These are phyloP conservation scores for Yarrowia porcina DNA, from an alignment of 805 yeast genomes.

Conservation along the genomic window DNA sequence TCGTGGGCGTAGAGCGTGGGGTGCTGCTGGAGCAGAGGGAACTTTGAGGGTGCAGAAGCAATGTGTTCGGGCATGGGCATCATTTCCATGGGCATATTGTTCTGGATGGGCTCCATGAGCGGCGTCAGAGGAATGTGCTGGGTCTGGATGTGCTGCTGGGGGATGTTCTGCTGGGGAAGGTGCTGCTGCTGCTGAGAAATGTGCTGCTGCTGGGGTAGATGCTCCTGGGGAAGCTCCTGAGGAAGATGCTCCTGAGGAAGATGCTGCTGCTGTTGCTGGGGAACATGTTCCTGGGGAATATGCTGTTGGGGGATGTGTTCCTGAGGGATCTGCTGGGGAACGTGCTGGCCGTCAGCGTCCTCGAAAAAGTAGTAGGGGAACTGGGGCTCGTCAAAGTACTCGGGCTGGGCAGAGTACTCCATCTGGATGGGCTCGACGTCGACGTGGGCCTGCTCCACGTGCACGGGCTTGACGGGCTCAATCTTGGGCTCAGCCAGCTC, in stretches of 20 bases:
- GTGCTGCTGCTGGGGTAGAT: not conserved
- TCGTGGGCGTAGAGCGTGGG: conserved; percentile 52
- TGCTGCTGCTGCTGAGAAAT: not conserved
- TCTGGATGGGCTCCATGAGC: not conserved
- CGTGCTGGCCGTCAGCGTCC: not conserved
- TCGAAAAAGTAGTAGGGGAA: conserved; percentile 4
- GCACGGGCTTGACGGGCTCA: not conserved
- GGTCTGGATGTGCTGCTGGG: not conserved
- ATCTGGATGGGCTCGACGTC: not conserved
- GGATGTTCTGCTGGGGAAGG: not conserved
- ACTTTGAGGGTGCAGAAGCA: not conserved
- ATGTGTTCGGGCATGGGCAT: not conserved
- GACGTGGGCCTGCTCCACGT: not conserved
- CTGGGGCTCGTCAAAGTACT: conserved; percentile 6
- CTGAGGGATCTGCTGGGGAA: not conserved
- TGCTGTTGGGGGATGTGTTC: not conserved
- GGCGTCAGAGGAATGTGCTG: not conserved
- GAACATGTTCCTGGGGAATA: not conserved
- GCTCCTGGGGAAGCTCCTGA: not conserved
- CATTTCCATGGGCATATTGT: not conserved
- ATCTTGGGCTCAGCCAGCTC: not conserved
- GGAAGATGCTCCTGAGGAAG: too few species aligned
- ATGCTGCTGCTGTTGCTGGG: not conserved
- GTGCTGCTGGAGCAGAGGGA: conserved; percentile 10
- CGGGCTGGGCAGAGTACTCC: not conserved